Percentiles rank a stretch among this genome's conserved stretches.
Conservation (phyloP, 176 grass and related monocot species). For the Phoenix roebelenii region DNA sequence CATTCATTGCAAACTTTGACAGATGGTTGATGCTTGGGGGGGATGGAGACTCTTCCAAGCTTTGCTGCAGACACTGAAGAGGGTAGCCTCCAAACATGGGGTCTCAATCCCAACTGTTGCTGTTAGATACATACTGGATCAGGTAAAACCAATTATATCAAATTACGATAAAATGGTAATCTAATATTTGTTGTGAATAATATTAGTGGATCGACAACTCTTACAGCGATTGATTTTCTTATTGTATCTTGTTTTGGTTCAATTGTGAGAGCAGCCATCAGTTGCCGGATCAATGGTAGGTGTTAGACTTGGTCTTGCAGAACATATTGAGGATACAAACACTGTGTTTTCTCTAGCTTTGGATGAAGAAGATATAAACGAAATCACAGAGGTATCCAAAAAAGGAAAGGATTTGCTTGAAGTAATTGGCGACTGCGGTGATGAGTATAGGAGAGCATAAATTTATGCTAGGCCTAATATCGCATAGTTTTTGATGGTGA, state of each 20-base stretch:
- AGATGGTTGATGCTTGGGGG: slow-evolving; percentile 95
- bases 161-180: not conserved
- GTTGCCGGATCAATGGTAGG: slow-evolving; percentile 95
- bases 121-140: slow-evolving; percentile 82
- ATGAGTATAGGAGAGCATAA: no score
- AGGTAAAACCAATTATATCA: slow-evolving; percentile 32
- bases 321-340: slow-evolving; percentile 76
- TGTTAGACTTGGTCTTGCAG: slow-evolving; percentile 69
- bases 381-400: slow-evolving; percentile 47
- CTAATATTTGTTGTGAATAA: not conserved
- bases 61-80: slow-evolving; percentile 76
- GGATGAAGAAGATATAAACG: slow-evolving; percentile 81
- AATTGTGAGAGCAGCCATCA: slow-evolving; percentile 26
- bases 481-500: no score
- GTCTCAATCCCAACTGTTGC: slow-evolving; percentile 69
- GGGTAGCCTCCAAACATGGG: slow-evolving; percentile 82
- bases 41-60: slow-evolving; percentile 86
- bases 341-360: slow-evolving; percentile 59
- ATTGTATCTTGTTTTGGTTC: slow-evolving; percentile 1
- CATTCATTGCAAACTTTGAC: not conserved
- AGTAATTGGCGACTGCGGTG: no score
- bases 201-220: no score
- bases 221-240: not conserved
- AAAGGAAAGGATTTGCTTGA: slow-evolving; percentile 37
- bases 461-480: no score